These are phyloP conservation scores for Zymoseptoria tritici DNA, from an alignment of 2,329 filamentous ascomycete species.

Conservation along the genomic window DNA sequence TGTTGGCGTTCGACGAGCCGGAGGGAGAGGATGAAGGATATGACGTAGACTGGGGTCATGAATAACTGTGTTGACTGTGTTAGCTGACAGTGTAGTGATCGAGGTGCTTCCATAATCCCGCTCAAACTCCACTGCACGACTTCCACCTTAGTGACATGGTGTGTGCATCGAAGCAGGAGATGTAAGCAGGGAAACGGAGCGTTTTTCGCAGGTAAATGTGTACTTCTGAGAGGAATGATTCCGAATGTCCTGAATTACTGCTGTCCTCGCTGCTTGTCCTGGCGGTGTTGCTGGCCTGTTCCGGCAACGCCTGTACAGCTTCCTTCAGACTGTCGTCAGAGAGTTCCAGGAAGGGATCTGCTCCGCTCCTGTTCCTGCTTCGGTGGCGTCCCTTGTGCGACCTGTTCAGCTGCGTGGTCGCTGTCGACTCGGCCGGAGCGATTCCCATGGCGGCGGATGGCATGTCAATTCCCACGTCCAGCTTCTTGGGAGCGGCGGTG, in stretches of 20 bases:
- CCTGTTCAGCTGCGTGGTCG: constrained; percentile 7
- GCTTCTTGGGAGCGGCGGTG: background rate
- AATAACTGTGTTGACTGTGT: constrained; percentile 30
- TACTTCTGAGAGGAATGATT: constrained; percentile 21
- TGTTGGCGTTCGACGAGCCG: constrained; percentile 54
- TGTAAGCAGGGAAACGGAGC: background rate
- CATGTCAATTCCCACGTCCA: background rate
- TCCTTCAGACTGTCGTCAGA: constrained; percentile 21
- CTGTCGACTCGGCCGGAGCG: constrained; percentile 6
- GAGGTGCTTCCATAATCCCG: too few species aligned
- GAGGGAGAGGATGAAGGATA: constrained; percentile 59
- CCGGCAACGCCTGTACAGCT: constrained; percentile 17
- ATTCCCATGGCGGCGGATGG: background rate
- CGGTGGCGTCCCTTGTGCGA: constrained; percentile 15
- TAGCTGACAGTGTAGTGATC: background rate
- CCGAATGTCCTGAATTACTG: constrained; percentile 2
- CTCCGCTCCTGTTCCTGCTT: constrained; percentile 21
- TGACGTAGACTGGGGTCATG: constrained; percentile 56
- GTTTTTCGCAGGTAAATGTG: background rate
- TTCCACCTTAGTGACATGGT: too few species aligned
- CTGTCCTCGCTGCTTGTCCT: constrained; percentile 6
- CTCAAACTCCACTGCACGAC: too few species aligned
- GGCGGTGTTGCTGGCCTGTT: background rate
- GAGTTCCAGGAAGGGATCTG: constrained; percentile 25
- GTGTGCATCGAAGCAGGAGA: too few species aligned